phyloP scores from a whole-genome alignment of 140 eudicot species.

The Bidens hawaiensis region DNA sequence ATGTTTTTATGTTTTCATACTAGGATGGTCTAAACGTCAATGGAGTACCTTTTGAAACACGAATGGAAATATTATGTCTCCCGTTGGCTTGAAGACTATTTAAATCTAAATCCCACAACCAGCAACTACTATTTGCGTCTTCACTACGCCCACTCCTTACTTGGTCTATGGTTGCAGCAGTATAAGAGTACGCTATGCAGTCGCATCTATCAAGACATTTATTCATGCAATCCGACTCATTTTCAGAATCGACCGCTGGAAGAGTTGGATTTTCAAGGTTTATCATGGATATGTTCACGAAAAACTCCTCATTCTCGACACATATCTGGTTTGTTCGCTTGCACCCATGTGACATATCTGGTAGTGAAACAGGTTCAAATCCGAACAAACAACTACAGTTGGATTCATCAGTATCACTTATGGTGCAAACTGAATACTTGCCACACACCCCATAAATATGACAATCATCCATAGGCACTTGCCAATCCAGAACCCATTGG shows the following conservation, averaged over 20 bases:
- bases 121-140: conserved; percentile 10
- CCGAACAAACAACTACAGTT: conserved; percentile 34
- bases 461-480: too few relatives aligned
- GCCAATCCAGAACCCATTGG: too few relatives aligned
- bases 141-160: not conserved
- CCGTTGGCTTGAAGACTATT: conserved; percentile 16
- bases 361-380: not conserved
- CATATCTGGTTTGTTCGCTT: not conserved
- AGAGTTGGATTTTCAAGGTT: conserved; percentile 2
- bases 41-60: conserved; percentile 5
- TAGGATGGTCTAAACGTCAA: too few relatives aligned
- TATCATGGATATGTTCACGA: conserved; percentile 1
- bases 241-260: not conserved
- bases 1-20: too few relatives aligned
- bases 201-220: conserved; percentile 6
- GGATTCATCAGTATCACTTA: too few relatives aligned
- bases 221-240: conserved; percentile 13
- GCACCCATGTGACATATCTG: conserved; percentile 26
- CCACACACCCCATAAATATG: conserved; percentile 34
- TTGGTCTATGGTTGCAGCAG: not conserved
- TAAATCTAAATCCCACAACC: conserved; percentile 30
- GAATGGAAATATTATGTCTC: conserved; percentile 11
- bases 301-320: not conserved
- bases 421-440: conserved; percentile 17
- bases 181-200: conserved; percentile 30